phyloP scores from a whole-genome alignment of 257 asterid genomes.

The Nicotiana paniculata region DNA sequence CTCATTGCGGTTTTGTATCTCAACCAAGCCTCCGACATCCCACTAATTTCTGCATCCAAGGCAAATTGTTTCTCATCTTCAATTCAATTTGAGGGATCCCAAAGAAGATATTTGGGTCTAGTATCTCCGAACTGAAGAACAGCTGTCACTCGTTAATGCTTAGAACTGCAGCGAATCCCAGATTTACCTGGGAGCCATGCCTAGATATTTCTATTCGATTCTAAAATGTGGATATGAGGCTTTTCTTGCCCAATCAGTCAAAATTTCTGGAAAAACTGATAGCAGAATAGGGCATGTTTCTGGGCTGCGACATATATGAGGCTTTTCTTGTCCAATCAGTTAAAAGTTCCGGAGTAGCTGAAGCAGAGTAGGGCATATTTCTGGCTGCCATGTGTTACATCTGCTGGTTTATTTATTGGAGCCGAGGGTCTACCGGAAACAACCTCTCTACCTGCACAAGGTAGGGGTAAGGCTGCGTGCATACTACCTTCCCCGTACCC shows the following conservation, averaged over 20 bases:
- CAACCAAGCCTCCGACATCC: conserved; percentile 20
- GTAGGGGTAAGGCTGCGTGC: too few relatives aligned
- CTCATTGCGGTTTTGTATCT: conserved; percentile 22
- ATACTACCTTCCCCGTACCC: too few relatives aligned
- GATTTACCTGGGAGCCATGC: conserved; percentile 18
- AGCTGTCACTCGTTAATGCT: conserved; percentile 31
- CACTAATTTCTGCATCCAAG: conserved; percentile 15
- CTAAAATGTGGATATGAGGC: conserved; percentile 28
- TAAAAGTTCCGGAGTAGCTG: conserved; percentile 21
- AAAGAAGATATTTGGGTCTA: conserved; percentile 20
- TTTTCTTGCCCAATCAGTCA: conserved; percentile 34
- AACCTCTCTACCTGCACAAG: too few relatives aligned
- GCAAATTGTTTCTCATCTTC: conserved; percentile 19
- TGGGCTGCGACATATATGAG: conserved; percentile 18
- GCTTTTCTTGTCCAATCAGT: conserved; percentile 35
- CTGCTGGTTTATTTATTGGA: conserved; percentile 45
- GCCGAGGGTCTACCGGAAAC: too few relatives aligned
- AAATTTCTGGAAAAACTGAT: conserved; percentile 22
- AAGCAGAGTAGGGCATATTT: neutral
- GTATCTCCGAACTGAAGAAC: conserved; percentile 19
- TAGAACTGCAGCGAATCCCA: conserved; percentile 24
- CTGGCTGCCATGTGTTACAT: conserved; percentile 16
- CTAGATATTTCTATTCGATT: conserved; percentile 25
- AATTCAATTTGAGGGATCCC: conserved; percentile 30
- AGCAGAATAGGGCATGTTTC: neutral